A percentile compares a stretch with the other conserved stretches of the same genome.
phyloP scores from a whole-genome alignment of 1,284 basidiomycete species.

The Moesziomyces sp. region DNA sequence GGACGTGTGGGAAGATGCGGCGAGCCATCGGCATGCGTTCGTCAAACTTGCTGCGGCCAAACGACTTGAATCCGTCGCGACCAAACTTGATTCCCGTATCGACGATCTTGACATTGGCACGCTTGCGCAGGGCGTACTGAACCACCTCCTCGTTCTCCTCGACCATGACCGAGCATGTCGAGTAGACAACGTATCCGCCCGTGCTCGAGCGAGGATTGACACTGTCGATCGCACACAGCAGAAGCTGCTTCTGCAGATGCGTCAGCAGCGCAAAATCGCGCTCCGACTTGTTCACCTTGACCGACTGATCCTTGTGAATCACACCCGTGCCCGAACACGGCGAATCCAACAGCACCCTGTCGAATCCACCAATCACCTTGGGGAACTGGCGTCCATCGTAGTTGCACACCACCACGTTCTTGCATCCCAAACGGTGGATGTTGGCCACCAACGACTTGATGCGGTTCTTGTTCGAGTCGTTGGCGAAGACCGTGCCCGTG shows the following conservation, averaged over 20 bases:
- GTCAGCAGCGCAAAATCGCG: constrained; percentile 89
- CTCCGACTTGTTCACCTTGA: constrained; percentile 97
- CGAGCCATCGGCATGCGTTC: constrained; percentile 73
- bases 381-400: constrained; percentile 98
- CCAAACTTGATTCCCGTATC: constrained; percentile 94
- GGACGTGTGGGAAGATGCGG: constrained; percentile 67
- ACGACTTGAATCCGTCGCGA: constrained; percentile 87
- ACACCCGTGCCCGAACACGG: constrained; percentile 98
- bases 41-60: constrained; percentile 88
- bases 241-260: constrained; percentile 97
- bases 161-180: constrained; percentile 96
- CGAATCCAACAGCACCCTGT: constrained; percentile 93
- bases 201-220: constrained; percentile 87
- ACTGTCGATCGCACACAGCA: constrained; percentile 97
- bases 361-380: constrained; percentile 99
- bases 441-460: constrained; percentile 98
- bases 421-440: constrained; percentile 95
- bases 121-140: constrained; percentile 96
- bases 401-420: constrained; percentile 96
- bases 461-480: constrained; percentile 92
- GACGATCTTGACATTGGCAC: constrained; percentile 93
- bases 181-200: constrained; percentile 96
- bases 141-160: constrained; percentile 99
- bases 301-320: constrained; percentile 95
- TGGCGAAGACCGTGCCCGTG: constrained; percentile 97